These are phyloP conservation scores for Clavulina sp. DNA, from an alignment of 768 basidiomycete species.

Conservation along the genomic window DNA sequence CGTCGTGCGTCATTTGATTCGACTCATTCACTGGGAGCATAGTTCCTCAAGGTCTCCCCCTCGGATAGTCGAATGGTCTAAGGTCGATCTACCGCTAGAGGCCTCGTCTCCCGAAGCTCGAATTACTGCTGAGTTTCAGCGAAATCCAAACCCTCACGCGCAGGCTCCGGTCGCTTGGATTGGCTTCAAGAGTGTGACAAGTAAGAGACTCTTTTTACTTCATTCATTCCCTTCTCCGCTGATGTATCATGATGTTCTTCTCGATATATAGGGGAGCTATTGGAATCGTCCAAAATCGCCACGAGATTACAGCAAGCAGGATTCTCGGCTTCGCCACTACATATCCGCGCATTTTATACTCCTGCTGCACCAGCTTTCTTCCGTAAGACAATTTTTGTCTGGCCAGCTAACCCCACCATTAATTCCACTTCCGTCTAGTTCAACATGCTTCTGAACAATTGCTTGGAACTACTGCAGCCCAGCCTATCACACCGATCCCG, in stretches of 20 bases:
- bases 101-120: neutral
- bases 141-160: neutral
- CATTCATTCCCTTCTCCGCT: neutral
- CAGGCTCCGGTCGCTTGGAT: neutral
- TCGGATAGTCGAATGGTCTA: neutral
- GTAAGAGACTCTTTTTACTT: neutral
- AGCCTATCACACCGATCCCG: neutral
- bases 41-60: neutral
- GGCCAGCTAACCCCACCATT: neutral
- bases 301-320: neutral
- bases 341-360: neutral
- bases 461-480: neutral
- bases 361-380: neutral
- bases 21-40: neutral
- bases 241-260: neutral
- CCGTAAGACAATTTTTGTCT: neutral
- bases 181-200: neutral
- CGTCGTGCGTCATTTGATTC: neutral
- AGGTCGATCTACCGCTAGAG: neutral
- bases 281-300: neutral
- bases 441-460: neutral
- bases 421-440: neutral
- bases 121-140: neutral
- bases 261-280: neutral
- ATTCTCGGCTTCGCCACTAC: neutral